phyloP scores from a whole-genome alignment of 371 early-diverging fungal genomes.

The Mucor mucedo region DNA sequence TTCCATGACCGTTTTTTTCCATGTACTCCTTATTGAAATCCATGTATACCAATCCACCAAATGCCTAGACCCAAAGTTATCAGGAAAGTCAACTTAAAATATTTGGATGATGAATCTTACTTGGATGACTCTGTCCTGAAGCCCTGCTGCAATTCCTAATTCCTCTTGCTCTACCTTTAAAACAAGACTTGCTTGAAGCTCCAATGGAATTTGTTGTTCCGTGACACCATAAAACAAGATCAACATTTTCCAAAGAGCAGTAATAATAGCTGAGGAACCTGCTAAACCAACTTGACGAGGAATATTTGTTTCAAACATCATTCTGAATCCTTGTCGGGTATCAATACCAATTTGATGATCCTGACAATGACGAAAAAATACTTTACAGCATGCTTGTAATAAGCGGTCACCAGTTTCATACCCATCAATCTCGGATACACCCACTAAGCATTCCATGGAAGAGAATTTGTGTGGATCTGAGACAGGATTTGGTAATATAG shows the following conservation, averaged over 20 bases:
- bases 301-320: constrained; percentile 67
- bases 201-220: constrained; percentile 48
- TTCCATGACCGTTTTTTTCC: constrained; percentile 63
- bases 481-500: constrained; percentile 48
- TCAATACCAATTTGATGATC: constrained; percentile 43
- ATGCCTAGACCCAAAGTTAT: constrained; percentile 24
- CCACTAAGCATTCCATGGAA: constrained; percentile 40
- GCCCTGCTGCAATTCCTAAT: constrained; percentile 69
- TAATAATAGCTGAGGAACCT: constrained; percentile 71
- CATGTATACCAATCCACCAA: constrained; percentile 74
- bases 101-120: constrained; percentile 19
- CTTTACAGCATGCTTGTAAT: constrained; percentile 64
- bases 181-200: constrained; percentile 62
- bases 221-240: constrained; percentile 51
- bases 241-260: constrained; percentile 63
- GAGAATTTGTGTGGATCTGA: constrained; percentile 54
- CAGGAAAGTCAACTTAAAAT: not conserved
- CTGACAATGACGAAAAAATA: constrained; percentile 58
- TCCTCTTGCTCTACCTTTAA: constrained; percentile 66
- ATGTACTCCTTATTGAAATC: constrained; percentile 63
- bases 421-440: constrained; percentile 55
- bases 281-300: constrained; percentile 80
- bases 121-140: constrained; percentile 76
- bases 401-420: constrained; percentile 65
- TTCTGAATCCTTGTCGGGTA: constrained; percentile 55